Conservation (phyloP, 768 basidiomycete genomes). For the Flagelloscypha sp. region DNA sequence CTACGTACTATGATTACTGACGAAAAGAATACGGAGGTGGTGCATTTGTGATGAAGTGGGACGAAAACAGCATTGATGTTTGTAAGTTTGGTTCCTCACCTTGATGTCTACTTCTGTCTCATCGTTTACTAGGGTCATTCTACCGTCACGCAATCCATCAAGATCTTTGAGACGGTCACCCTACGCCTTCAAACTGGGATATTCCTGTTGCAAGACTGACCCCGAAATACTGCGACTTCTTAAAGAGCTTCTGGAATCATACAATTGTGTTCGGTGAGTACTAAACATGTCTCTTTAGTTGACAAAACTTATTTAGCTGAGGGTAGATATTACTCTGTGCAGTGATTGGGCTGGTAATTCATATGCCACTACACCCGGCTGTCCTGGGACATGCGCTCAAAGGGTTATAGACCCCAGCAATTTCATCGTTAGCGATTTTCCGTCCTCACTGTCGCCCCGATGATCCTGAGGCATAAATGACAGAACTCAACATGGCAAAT, state of each 20-base stretch:
- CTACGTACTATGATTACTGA: too few species aligned
- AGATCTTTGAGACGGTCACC: constrained; percentile 54
- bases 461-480: too few species aligned
- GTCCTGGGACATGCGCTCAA: constrained; percentile 65
- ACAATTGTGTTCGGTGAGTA: constrained; percentile 69
- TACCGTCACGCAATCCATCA: constrained; percentile 69
- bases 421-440: constrained; percentile 47
- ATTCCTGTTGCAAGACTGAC: constrained; percentile 53
- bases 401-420: constrained; percentile 60
- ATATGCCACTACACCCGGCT: constrained; percentile 59
- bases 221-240: constrained; percentile 46
- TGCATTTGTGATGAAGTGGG: constrained; percentile 88
- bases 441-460: too few species aligned
- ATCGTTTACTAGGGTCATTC: constrained; percentile 55
- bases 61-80: constrained; percentile 63
- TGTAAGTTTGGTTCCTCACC: constrained; percentile 39
- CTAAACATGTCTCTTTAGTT: neutral
- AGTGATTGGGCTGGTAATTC: constrained; percentile 84
- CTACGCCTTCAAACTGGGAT: constrained; percentile 64
- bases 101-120: neutral
- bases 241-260: constrained; percentile 56
- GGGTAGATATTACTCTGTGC: constrained; percentile 72
- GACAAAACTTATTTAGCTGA: neutral
- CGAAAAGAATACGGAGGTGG: constrained; percentile 74
- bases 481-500: constrained; percentile 80